A percentile compares a stretch with the other conserved stretches of the same genome.
These are phyloP conservation scores for Boletus rubropictus DNA, from an alignment of 768 basidiomycete genomes.

Conservation along the genomic window DNA sequence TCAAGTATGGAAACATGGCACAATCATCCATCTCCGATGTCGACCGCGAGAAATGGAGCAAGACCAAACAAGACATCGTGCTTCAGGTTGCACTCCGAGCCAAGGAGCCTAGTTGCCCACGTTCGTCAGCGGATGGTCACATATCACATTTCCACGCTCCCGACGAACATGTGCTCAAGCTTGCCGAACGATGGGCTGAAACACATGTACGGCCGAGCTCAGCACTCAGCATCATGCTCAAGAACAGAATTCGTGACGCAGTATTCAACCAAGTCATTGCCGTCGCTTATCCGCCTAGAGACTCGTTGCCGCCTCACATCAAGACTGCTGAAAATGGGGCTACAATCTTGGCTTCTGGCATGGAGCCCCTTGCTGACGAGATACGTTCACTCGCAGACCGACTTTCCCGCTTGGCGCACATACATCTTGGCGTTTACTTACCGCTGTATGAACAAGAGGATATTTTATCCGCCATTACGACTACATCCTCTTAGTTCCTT, in stretches of 20 bases:
- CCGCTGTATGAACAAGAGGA: constrained; percentile 70
- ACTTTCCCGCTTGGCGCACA: constrained; percentile 62
- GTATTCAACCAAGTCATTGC: constrained; percentile 58
- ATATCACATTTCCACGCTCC: constrained; percentile 30
- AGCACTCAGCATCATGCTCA: constrained; percentile 53
- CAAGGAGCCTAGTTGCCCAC: constrained; percentile 32
- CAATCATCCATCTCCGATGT: constrained; percentile 24
- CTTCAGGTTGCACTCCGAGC: constrained; percentile 74
- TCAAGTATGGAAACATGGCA: constrained; percentile 33
- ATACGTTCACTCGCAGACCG: constrained; percentile 60
- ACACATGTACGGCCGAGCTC: constrained; percentile 59
- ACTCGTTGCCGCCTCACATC: constrained; percentile 30
- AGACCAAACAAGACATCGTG: constrained; percentile 58
- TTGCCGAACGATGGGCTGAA: constrained; percentile 70
- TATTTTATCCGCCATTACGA: constrained; percentile 22
- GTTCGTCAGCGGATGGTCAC: constrained; percentile 25
- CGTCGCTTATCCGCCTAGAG: constrained; percentile 44
- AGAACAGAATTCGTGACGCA: constrained; percentile 55
- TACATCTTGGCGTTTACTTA: constrained; percentile 72
- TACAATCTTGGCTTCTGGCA: constrained; percentile 43
- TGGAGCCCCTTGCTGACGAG: constrained; percentile 70
- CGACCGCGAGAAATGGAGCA: constrained; percentile 49
- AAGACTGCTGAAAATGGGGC: constrained; percentile 22
- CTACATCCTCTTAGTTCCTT: constrained; percentile 13
- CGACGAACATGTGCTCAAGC: constrained; percentile 47